These are phyloP conservation scores for Trichoderma koningii DNA, from an alignment of 2,329 filamentous ascomycete genomes.

Conservation along the genomic window DNA sequence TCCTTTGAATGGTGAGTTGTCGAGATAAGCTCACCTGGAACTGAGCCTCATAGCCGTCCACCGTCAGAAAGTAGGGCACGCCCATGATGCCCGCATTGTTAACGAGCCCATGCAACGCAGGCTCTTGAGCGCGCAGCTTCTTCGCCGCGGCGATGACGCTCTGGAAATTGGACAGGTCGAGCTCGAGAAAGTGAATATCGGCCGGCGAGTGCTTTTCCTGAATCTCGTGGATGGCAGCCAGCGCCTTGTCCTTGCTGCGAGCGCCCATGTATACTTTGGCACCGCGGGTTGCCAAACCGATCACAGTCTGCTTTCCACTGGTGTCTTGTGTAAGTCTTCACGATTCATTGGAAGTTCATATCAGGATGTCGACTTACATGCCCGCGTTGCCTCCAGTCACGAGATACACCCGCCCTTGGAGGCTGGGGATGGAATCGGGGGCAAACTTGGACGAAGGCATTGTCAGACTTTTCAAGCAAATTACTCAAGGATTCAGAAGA, in stretches of 20 bases:
- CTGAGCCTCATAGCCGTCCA: constrained; percentile 42
- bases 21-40: constrained; percentile 37
- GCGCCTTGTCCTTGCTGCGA: constrained; percentile 41
- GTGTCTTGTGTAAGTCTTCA: neutral
- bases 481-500: no score
- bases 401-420: constrained; percentile 47
- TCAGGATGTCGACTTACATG: constrained; percentile 41
- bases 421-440: constrained; percentile 46
- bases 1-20: no score
- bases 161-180: constrained; percentile 41
- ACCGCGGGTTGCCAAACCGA: constrained; percentile 41
- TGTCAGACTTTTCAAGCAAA: neutral
- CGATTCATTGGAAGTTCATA: neutral
- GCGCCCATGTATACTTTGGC: constrained; percentile 47
- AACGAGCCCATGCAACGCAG: constrained; percentile 41
- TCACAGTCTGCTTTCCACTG: constrained; percentile 42
- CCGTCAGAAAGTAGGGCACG: constrained; percentile 33
- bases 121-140: constrained; percentile 36
- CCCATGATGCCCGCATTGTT: constrained; percentile 49
- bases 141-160: constrained; percentile 42
- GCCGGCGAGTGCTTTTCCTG: constrained; percentile 38
- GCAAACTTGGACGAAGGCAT: constrained; percentile 38
- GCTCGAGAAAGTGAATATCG: constrained; percentile 39
- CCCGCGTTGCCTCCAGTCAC: constrained; percentile 51
- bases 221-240: constrained; percentile 39